Conservation (phyloP, 495 filamentous ascomycete genomes). For the Barbatosphaeria neglecta region DNA sequence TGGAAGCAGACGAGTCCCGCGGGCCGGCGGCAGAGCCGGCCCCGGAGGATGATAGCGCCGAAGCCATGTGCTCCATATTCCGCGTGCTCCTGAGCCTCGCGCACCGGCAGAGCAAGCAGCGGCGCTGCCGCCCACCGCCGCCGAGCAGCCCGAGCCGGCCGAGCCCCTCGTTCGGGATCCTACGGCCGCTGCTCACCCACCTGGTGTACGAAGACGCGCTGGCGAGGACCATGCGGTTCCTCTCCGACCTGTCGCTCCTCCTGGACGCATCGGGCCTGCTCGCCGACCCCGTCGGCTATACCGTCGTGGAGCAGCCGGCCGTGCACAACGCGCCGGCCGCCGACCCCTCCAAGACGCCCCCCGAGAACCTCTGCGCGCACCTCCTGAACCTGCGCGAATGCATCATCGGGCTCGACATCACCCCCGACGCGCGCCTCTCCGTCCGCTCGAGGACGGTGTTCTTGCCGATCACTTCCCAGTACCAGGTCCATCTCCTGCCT, state of each 20-base stretch:
- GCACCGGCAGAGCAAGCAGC: slow-evolving; percentile 54
- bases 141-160: slow-evolving; percentile 26
- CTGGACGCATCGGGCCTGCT: slow-evolving; percentile 14
- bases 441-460: slow-evolving; percentile 7
- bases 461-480: slow-evolving; percentile 9
- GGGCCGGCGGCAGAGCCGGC: slow-evolving; percentile 5
- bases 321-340: neutral
- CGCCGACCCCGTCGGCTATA: slow-evolving; percentile 1
- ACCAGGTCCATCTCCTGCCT: neutral
- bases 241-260: slow-evolving; percentile 10
- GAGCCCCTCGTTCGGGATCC: slow-evolving; percentile 14
- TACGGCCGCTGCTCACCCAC: slow-evolving; percentile 16
- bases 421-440: slow-evolving; percentile 13
- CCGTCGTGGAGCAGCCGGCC: neutral
- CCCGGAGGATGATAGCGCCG: slow-evolving; percentile 31
- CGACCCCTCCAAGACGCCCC: neutral
- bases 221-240: slow-evolving; percentile 6
- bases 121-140: slow-evolving; percentile 48
- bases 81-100: slow-evolving; percentile 61
- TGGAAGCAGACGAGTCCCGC: slow-evolving; percentile 32
- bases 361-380: slow-evolving; percentile 4
- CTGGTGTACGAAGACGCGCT: slow-evolving; percentile 11
- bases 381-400: slow-evolving; percentile 10
- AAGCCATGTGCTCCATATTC: slow-evolving; percentile 46
- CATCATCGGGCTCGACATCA: slow-evolving; percentile 13